Percentiles rank a stretch among this genome's conserved stretches.
Conservation (phyloP, 768 basidiomycete genomes). For the Mycena filopes region DNA sequence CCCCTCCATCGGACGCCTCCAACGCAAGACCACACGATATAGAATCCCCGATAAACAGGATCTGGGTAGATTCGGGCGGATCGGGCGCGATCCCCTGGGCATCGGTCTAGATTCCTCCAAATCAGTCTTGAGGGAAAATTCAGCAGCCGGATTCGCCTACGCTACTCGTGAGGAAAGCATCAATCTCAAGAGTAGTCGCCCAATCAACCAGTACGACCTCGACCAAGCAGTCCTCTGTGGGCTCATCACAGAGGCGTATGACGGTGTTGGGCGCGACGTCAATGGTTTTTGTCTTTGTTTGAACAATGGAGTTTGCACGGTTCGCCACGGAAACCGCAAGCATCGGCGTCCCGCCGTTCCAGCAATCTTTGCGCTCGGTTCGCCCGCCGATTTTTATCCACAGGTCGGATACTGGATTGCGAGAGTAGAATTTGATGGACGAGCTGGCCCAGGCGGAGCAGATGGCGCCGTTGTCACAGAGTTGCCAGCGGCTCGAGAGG, state of each 20-base stretch:
- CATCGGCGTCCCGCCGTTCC: slow-evolving; percentile 27
- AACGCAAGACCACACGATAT: slow-evolving; percentile 23
- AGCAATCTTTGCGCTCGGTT: slow-evolving; percentile 24
- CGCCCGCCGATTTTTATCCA: slow-evolving; percentile 2
- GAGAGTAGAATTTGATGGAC: slow-evolving; percentile 3
- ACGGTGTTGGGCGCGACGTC: slow-evolving; percentile 2
- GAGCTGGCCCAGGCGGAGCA: slow-evolving; percentile 18
- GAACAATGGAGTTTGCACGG: not conserved
- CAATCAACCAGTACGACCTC: slow-evolving; percentile 24
- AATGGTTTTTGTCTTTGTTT: slow-evolving; percentile 10
- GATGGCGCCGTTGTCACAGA: slow-evolving; percentile 9
- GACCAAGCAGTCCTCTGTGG: slow-evolving; percentile 9
- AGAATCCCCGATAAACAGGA: slow-evolving; percentile 28
- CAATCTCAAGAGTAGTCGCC: slow-evolving; percentile 26
- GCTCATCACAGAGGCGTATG: slow-evolving; percentile 6
- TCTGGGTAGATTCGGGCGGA: not conserved
- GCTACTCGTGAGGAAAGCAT: slow-evolving; percentile 13
- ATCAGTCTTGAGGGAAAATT: not conserved
- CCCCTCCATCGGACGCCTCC: slow-evolving; percentile 10
- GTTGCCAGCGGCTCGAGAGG: slow-evolving; percentile 19
- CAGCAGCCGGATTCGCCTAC: too few relatives aligned
- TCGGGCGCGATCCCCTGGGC: not conserved
- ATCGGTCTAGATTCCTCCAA: not conserved
- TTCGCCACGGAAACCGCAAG: slow-evolving; percentile 12
- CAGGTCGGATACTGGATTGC: not conserved